Base-by-base conservation (phyloP, 345 rosid genomes). In the Linum trigynum region DNA sequence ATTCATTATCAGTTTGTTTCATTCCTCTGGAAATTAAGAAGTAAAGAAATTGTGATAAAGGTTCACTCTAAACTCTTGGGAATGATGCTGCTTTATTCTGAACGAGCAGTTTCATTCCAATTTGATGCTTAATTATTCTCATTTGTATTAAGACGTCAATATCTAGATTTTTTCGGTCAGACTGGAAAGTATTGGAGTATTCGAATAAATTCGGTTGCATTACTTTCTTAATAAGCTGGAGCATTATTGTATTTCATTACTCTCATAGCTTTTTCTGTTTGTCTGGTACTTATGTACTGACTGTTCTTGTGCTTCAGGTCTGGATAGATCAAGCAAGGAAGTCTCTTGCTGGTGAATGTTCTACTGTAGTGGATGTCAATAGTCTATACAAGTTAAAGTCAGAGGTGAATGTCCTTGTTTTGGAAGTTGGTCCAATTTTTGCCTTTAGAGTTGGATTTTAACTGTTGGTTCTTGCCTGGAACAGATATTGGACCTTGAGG, bases 401-500 rank as follows among this genome's bases (percentile, higher is more conserved):
- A 41, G 85, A 92, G 98, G 98, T 92, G 70, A 72, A 67, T 67
- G 42, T 65, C 56, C 39, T 66, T 68, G 8, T 61, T 65, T 63
- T 55, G 11, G 68, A 42, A 62, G 56, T 9, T 17, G 42, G 53
- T 16, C 38, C 35, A 58, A 36, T 50, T 64, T 37, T 37, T 69
- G 32, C 32, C 61, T 61, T 62, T 51, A 38, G 32, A 57, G 53
- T 69, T 62, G 74, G 51, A 48, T 59, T 36, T 39, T 65, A 17
- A 72, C 61, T 14, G 45, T 64, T 64, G 10, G 5, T 63, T 64
- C 61, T 74, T 68, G 32, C 71, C 69, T 70, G 56, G 53, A 41
- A 74, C 67, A 90, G 98, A 79, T 86, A 57, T 48, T 69, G 67
- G 87, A 88, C 81, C 94, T 92, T 82, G 83, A 84, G 67, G 82